Base-by-base conservation (phyloP, 257 asterid species). In the Petrea volubilis region DNA sequence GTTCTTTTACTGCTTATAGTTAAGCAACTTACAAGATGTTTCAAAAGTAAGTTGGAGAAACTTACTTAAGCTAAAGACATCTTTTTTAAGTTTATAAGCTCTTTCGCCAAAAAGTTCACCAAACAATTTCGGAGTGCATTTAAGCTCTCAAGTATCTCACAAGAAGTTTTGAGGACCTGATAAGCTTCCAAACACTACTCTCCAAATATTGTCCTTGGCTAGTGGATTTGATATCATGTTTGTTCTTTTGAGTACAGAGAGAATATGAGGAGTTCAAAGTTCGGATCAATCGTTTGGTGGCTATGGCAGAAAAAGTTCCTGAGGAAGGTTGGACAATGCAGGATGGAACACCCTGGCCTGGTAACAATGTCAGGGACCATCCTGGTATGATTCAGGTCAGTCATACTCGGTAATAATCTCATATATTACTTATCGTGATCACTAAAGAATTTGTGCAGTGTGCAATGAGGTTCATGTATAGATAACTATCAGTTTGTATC, bases 251-350 rank as follows among this genome's bases (percentile, higher is more conserved):
- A 53, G 4, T 71, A 57, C 86, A 90, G 96, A 90, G 97, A 84
- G 96, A 90, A 77, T 90, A 93, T 7, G 98, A 93, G 77, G 98
- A 88, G 81, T 93, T 93, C 78, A 93, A 93, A 82, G 87, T 93
- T 70, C 77, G 80, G 58, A 90, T 90, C 77, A 93, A 90, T 56
- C 67, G 76, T 55, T 70, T 93, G 78, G 98, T 93, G 62, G 88
- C 96, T 33, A 81, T 60, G 71, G 90, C 97, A 1, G 90, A 88
- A 78, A 93, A 90, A 79, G 96, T 85, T 75, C 98, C 98, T 0
- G 98, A 93, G 71, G 98, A 92, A 10, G 98, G 98, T 61, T 93
- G 96, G 97, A 90, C 98, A 41, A 90, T 90, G 96, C 96, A 85
- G 78, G 98, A 93, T 82, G 98, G 98, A 29, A 85, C 96, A 4